phyloP scores from a whole-genome alignment of 139 green algal species.

The Bryopsis sp. region DNA sequence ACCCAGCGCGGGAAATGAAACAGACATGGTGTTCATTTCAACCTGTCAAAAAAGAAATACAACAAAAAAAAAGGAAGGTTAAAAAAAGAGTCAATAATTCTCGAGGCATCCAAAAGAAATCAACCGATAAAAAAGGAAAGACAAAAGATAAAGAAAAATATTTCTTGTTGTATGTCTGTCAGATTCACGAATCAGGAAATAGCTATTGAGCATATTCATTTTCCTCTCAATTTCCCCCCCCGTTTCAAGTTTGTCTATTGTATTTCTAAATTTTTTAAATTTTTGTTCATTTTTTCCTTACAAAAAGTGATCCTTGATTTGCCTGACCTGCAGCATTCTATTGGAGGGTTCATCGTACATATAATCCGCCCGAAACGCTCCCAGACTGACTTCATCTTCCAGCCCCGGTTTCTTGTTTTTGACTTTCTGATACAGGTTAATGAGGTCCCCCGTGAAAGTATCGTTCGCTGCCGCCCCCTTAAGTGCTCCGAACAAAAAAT shows the following conservation, averaged over 20 bases:
- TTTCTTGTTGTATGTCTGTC: background rate
- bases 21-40: conserved; percentile 97
- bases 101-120: background rate
- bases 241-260: no score
- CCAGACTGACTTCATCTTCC: conserved; percentile 56
- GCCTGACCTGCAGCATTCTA: conserved; percentile 66
- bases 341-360: conserved; percentile 87
- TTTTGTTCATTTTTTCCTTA: background rate
- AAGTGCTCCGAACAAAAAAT: conserved; percentile 65
- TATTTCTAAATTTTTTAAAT: background rate
- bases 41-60: conserved; percentile 52
- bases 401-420: background rate
- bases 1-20: conserved; percentile 71
- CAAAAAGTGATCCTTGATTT: background rate
- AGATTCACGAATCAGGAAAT: background rate
- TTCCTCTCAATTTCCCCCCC: no score
- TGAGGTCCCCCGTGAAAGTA: conserved; percentile 70
- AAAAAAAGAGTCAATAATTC: background rate
- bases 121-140: background rate
- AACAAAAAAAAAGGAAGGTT: background rate
- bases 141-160: background rate
- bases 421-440: conserved; percentile 30
- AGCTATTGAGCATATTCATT: background rate
- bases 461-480: conserved; percentile 51
- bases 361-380: conserved; percentile 89